Conservation (phyloP, 2,329 filamentous ascomycete genomes). For the Fusarium concolor region DNA sequence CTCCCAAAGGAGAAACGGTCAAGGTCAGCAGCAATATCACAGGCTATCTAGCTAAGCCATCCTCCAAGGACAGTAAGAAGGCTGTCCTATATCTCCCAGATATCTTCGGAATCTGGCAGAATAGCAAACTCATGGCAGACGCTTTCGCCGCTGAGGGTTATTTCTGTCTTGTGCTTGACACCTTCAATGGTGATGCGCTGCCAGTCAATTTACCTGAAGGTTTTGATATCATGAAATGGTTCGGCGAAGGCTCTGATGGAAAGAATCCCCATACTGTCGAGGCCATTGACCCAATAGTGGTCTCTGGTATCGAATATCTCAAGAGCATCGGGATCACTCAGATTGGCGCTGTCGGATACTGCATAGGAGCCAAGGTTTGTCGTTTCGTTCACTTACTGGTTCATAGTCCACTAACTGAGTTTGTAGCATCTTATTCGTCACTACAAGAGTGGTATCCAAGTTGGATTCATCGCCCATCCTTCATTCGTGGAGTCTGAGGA, state of each 20-base stretch:
- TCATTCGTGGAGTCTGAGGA: constrained; percentile 78
- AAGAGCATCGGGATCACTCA: constrained; percentile 67
- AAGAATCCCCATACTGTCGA: constrained; percentile 55
- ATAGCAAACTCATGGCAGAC: constrained; percentile 54
- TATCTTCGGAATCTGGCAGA: constrained; percentile 63
- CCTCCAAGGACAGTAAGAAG: constrained; percentile 9
- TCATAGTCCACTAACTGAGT: neutral
- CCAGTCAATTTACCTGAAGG: constrained; percentile 59
- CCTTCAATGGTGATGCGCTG: constrained; percentile 50
- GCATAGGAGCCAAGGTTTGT: constrained; percentile 76
- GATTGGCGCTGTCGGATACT: constrained; percentile 77
- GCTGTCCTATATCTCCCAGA: constrained; percentile 61
- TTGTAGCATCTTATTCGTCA: constrained; percentile 73
- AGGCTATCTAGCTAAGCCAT: constrained; percentile 4
- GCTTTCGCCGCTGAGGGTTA: constrained; percentile 51
- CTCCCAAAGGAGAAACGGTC: neutral
- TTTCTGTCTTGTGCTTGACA: constrained; percentile 48
- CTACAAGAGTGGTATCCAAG: constrained; percentile 71
- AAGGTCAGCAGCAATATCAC: neutral
- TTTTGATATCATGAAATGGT: constrained; percentile 49
- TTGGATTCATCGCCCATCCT: constrained; percentile 80
- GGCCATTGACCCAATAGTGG: constrained; percentile 47
- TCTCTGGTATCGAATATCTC: constrained; percentile 61
- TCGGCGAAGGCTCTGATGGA: constrained; percentile 55
- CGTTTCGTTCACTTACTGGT: rapidly evolving